These are phyloP conservation scores for Tephrocybe rancida DNA, from an alignment of 768 basidiomycete species.

Conservation along the genomic window DNA sequence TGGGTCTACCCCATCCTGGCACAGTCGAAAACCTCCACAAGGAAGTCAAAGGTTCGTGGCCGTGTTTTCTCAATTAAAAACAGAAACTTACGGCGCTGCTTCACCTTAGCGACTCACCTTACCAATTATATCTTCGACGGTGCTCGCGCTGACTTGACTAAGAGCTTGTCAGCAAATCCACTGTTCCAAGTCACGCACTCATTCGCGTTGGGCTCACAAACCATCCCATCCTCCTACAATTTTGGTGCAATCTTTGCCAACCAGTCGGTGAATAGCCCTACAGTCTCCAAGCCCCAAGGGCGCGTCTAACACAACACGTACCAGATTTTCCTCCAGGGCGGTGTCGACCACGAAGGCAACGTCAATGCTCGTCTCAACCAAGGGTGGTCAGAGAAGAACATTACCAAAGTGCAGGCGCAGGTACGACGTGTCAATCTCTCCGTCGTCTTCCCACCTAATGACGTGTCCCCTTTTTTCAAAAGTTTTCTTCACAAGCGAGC, in stretches of 20 bases:
- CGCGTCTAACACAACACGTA: slow-evolving; percentile 22
- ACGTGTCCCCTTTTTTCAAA: slow-evolving; percentile 15
- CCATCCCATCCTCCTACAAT: slow-evolving; percentile 86
- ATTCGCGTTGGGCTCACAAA: slow-evolving; percentile 87
- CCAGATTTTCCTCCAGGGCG: slow-evolving; percentile 91
- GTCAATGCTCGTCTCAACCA: slow-evolving; percentile 89
- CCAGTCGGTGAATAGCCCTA: slow-evolving; percentile 55
- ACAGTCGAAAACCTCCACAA: slow-evolving; percentile 90
- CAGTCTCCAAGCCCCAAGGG: slow-evolving; percentile 6
- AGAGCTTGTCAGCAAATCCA: slow-evolving; percentile 91
- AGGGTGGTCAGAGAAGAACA: slow-evolving; percentile 76
- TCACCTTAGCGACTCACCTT: slow-evolving; percentile 74
- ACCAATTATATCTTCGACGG: slow-evolving; percentile 98
- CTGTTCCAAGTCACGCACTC: slow-evolving; percentile 98
- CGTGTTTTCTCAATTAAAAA: slow-evolving; percentile 1
- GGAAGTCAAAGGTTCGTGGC: slow-evolving; percentile 81
- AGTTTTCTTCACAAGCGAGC: slow-evolving; percentile 77
- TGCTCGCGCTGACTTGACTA: slow-evolving; percentile 93
- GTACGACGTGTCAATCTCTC: slow-evolving; percentile 44
- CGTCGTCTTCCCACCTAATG: slow-evolving; percentile 10
- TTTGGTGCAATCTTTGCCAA: slow-evolving; percentile 94
- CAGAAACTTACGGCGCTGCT: slow-evolving; percentile 5
- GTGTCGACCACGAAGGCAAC: slow-evolving; percentile 91
- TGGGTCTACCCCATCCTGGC: slow-evolving; percentile 90
- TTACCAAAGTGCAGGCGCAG: slow-evolving; percentile 89